Base-by-base conservation (phyloP, 345 rosid species). In the Brassica nigra region DNA sequence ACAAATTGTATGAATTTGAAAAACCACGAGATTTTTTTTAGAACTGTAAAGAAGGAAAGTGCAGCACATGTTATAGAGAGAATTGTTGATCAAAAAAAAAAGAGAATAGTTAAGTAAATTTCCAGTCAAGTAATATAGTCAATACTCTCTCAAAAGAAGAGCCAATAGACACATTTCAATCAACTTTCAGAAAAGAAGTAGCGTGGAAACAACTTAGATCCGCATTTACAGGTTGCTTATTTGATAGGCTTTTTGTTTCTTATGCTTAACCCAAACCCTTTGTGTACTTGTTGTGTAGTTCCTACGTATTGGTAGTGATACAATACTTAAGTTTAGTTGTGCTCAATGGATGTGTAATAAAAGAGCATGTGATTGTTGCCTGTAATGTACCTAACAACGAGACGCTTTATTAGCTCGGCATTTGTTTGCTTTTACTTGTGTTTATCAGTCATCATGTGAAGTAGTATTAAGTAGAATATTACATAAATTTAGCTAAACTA, bases 281-380 rank as follows among this genome's bases (percentile, higher is more conserved):
- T 15, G n/a, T 15, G 42, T 39, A 69, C 14, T 49, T 70, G 4
- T 42, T 44, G 8, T 52, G 62, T 52, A 30, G 44, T 58, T 70
- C 62, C 29, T 15, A 70, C 15, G 62, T 52, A 49, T 49, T 49
- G 27, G 34, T 27, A 1, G 72, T 42, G 33, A 49, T 52, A 58
- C 36, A 68, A 6, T 68, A 23, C 72, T 14, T 68, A 30, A 36
- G 18, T 18, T 44, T 42, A 67, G 59, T 55, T 16, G 62, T 68
- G 58, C 14, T 27, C 71, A 23, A 12, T 12, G 57, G 18, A 68
- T 5, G 27, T 28, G 39, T 49, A n/a, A 4, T 31, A 54, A 62
- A 61, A 62, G 47, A 44, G 69, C 77, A 73, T 73, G 77, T 73
- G 47, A 62, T 16, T 16, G 18, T 73, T 73, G 77, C 44, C 69